phyloP scores from a whole-genome alignment of 2,329 filamentous ascomycete species.

The Paecilomyces sp. region DNA sequence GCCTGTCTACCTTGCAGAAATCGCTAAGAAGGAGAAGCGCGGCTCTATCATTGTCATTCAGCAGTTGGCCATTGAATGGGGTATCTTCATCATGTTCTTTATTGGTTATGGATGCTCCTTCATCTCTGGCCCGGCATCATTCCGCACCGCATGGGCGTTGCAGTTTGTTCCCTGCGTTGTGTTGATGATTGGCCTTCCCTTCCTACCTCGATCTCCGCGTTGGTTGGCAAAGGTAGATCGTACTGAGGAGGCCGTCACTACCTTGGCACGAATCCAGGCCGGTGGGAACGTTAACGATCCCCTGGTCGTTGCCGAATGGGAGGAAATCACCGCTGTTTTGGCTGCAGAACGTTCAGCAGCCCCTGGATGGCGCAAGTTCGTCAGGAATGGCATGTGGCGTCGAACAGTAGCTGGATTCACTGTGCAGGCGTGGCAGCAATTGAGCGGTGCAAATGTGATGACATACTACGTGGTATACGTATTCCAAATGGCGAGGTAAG shows the following conservation, averaged over 20 bases:
- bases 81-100: conserved; percentile 43
- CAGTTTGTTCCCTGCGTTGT: conserved; percentile 40
- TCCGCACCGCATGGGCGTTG: conserved; percentile 41
- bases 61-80: conserved; percentile 35
- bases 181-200: conserved; percentile 38
- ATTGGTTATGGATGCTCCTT: conserved; percentile 41
- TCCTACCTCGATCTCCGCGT: conserved; percentile 41
- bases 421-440: conserved; percentile 52
- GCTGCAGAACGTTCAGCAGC: conserved; percentile 32
- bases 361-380: conserved; percentile 37
- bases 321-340: conserved; percentile 39
- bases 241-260: conserved; percentile 37
- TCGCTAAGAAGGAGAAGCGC: conserved; percentile 27
- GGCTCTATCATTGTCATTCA: conserved; percentile 26
- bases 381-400: conserved; percentile 53
- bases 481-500: conserved; percentile 27
- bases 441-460: conserved; percentile 35
- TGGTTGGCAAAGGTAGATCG: conserved; percentile 44
- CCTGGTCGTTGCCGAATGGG: conserved; percentile 42
- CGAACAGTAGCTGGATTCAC: conserved; percentile 50
- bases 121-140: conserved; percentile 34
- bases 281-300: conserved; percentile 38
- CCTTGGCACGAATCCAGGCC: conserved; percentile 41
- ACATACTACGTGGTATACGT: conserved; percentile 32
- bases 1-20: conserved; percentile 31